Conservation (phyloP, 2,329 filamentous ascomycete genomes). For the Escovopsis weberi region DNA sequence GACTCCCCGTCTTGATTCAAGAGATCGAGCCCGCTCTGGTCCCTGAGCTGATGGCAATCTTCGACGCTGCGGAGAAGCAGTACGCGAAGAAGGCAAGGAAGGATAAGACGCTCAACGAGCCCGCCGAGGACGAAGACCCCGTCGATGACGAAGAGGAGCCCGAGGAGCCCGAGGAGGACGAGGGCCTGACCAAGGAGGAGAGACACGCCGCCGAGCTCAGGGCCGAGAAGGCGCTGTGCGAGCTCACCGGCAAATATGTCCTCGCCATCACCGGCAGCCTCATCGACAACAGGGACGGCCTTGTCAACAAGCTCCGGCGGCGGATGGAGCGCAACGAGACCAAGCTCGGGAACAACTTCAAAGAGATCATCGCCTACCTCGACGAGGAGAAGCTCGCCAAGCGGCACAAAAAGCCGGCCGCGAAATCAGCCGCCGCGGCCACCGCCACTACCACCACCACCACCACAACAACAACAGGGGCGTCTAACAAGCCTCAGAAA, state of each 20-base stretch:
- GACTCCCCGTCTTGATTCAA: conserved; percentile 39
- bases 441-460: conserved; percentile 9
- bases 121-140: conserved; percentile 59
- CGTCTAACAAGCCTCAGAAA: conserved; percentile 18
- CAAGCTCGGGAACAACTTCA: conserved; percentile 74
- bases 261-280: conserved; percentile 63
- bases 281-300: conserved; percentile 48
- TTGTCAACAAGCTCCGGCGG: conserved; percentile 49
- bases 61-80: conserved; percentile 59
- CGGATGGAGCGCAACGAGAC: conserved; percentile 65
- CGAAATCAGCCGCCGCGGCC: background rate
- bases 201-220: conserved; percentile 52
- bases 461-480: conserved; percentile 2
- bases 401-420: conserved; percentile 24
- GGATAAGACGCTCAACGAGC: conserved; percentile 41
- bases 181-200: conserved; percentile 40
- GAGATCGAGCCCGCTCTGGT: conserved; percentile 50
- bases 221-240: conserved; percentile 74
- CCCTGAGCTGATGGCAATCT: conserved; percentile 60
- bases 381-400: conserved; percentile 49
- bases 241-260: conserved; percentile 72
- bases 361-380: conserved; percentile 67
- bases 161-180: conserved; percentile 36
- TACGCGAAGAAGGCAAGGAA: conserved; percentile 58
- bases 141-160: conserved; percentile 44